phyloP scores from a whole-genome alignment of 306 rosid genomes.

The Sindora glabra region DNA sequence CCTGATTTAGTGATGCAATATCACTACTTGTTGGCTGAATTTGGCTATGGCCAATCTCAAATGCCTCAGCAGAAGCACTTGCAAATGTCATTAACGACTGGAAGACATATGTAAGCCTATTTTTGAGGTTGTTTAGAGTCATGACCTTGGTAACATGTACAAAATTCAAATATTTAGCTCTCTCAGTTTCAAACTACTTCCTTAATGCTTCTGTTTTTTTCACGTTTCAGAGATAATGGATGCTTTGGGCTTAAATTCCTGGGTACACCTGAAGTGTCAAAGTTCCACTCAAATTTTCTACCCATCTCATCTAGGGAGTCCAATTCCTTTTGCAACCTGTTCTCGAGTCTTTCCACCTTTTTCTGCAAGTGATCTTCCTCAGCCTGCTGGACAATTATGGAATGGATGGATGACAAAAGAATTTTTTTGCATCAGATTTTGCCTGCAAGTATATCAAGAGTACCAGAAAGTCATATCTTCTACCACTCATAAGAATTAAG shows the following conservation, averaged over 20 bases:
- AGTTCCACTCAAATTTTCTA: conserved; percentile 27
- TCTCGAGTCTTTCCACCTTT: conserved; percentile 50
- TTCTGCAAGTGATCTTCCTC: conserved; percentile 54
- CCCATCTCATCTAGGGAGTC: conserved; percentile 39
- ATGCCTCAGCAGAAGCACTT: conserved; percentile 42
- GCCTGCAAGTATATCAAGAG: conserved; percentile 42
- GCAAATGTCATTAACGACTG: conserved; percentile 51
- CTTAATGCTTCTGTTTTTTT: conserved; percentile 52
- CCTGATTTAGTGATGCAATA: conserved; percentile 1
- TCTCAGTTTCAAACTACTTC: conserved; percentile 54
- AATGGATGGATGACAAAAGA: conserved; percentile 42
- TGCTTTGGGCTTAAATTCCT: conserved; percentile 43
- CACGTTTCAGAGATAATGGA: conserved; percentile 49
- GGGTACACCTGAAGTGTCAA: conserved; percentile 19
- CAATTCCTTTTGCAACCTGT: conserved; percentile 45
- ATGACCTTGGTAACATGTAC: conserved; percentile 38
- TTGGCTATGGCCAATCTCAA: conserved; percentile 36
- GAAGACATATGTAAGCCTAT: conserved; percentile 63
- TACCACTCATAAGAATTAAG: neutral
- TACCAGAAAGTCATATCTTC: neutral
- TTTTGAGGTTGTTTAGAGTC: conserved; percentile 54
- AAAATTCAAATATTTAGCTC: conserved; percentile 37
- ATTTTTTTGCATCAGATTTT: conserved; percentile 54
- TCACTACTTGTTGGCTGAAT: conserved; percentile 23
- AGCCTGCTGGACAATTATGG: conserved; percentile 46